Base-by-base conservation (phyloP, 805 yeast species). In the Scheffersomyces stipitis region DNA sequence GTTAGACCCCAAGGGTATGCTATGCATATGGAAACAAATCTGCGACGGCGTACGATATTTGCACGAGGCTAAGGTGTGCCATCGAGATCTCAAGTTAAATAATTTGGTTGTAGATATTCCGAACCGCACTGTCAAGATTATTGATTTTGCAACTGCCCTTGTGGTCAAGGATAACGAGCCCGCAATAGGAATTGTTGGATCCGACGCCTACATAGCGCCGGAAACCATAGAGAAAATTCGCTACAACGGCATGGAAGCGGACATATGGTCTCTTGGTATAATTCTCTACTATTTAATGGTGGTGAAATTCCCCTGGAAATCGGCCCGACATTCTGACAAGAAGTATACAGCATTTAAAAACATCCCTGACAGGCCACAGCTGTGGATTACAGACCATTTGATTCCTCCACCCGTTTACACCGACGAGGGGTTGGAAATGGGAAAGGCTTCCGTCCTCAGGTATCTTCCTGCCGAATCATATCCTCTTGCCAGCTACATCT, bases 191-290 rank as follows among this genome's bases (percentile, higher is more conserved):
- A 45, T 74, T 10, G 78, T 71, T 2, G 82, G 82, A 0, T 67
- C 79, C 0, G 63, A 58, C 12, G 45, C 49, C 10, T 72, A 64
- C 44, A 60, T 61, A 15, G 76, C 81, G 0, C 81, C 82, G 0
- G 82, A 76, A 51, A 62, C 69, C 13, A 58, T 60, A 23, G 37
- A 50, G 5, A 31, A 30, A 10, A 47, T 75, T 5, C 44, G 44
- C 7, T 76, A 76, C 44, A 61, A 68, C 36, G 73, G 77, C 0
- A 54, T 46, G 31, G 51, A 53, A 15, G 59, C 64, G 8, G 81
- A 76, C 43, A 48, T 73, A 8, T 76, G 82, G 82, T 66, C 78
- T 0, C 41, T 74, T 14, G 81, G 78, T 2, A 59, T 75, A 3
- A 52, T 75, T 1, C 46, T 71, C 13, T 60, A 57, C 36, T 66